Evolutionary conservation across 1,284 basidiomycete genomes (phyloP).

Genomic region (Irpex rosettiformis): DNA sequence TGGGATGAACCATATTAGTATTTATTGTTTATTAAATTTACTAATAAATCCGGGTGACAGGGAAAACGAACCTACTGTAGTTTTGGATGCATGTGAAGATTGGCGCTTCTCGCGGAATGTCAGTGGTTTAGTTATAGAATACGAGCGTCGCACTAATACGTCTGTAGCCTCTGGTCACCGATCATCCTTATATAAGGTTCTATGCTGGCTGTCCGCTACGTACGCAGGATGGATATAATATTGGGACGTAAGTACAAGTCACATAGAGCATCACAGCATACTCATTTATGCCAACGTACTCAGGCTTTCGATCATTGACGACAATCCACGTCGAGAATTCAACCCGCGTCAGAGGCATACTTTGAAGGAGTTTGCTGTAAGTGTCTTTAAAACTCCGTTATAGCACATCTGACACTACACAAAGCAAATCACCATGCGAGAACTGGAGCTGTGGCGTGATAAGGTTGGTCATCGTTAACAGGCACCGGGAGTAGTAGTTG

Average conservation of each 20-base stretch:
- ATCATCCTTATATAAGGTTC: constrained; percentile 73
- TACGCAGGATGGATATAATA: constrained; percentile 87
- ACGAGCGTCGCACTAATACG: constrained; percentile 8
- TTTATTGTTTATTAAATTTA: neutral
- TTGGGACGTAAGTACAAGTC: constrained; percentile 61
- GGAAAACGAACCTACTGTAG: constrained; percentile 84
- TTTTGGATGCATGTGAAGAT: constrained; percentile 77
- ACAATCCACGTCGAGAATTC: constrained; percentile 81
- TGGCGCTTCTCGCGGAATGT: constrained; percentile 88
- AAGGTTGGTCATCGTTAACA: constrained; percentile 49
- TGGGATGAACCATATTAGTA: constrained; percentile 20
- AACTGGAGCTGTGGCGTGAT: constrained; percentile 94
- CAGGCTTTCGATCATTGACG: constrained; percentile 84
- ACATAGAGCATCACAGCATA: neutral
- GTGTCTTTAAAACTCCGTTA: constrained; percentile 16
- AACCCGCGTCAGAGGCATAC: constrained; percentile 88
- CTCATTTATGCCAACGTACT: neutral
- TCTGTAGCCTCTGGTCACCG: constrained; percentile 72
- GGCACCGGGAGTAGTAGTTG: constrained; percentile 5
- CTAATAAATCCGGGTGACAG: constrained; percentile 33
- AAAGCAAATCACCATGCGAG: constrained; percentile 87
- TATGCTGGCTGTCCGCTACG: constrained; percentile 90
- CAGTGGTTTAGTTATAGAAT: constrained; percentile 22
- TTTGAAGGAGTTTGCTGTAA: constrained; percentile 86
- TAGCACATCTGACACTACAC: constrained; percentile 5